phyloP scores from a whole-genome alignment of 768 basidiomycete species.

The Saitozyma podzolica region DNA sequence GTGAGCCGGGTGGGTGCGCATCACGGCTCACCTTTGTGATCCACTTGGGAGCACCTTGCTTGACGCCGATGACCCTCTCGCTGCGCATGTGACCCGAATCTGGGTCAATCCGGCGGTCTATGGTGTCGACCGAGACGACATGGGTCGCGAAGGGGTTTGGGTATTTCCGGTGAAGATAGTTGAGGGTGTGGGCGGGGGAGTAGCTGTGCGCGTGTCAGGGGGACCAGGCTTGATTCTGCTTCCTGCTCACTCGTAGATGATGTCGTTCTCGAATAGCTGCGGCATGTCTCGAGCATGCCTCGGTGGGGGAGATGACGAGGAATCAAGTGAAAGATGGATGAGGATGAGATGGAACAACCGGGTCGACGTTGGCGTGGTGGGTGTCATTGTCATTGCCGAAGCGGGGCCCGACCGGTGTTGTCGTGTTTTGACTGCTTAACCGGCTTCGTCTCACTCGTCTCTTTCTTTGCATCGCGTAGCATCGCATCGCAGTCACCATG shows the following conservation, averaged over 20 bases:
- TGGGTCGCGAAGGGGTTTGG: conserved; percentile 66
- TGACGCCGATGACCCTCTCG: conserved; percentile 85
- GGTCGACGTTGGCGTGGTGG: too few relatives aligned
- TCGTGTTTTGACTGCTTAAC: too few relatives aligned
- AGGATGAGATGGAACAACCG: too few relatives aligned
- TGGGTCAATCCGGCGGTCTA: conserved; percentile 77
- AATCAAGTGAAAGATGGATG: too few relatives aligned
- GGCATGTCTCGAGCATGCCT: conserved; percentile 14
- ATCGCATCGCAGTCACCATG: conserved; percentile 19
- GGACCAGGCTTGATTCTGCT: not conserved
- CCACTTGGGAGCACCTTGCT: conserved; percentile 88
- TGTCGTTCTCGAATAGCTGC: conserved; percentile 37
- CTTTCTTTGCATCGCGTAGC: too few relatives aligned
- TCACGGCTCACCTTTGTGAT: conserved; percentile 71
- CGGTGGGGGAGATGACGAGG: too few relatives aligned
- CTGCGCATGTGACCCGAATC: conserved; percentile 83
- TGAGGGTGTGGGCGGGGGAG: conserved; percentile 85
- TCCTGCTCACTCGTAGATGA: conserved; percentile 37
- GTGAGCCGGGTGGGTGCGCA: not conserved
- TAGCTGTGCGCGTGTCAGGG: conserved; percentile 59
- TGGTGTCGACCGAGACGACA: conserved; percentile 57
- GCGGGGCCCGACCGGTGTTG: too few relatives aligned
- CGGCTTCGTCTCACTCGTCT: too few relatives aligned
- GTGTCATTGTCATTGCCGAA: too few relatives aligned
- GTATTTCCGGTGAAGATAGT: conserved; percentile 94